Evolutionary conservation across 441 rosid species (phyloP).

Genomic region (Aleurites moluccanus): DNA sequence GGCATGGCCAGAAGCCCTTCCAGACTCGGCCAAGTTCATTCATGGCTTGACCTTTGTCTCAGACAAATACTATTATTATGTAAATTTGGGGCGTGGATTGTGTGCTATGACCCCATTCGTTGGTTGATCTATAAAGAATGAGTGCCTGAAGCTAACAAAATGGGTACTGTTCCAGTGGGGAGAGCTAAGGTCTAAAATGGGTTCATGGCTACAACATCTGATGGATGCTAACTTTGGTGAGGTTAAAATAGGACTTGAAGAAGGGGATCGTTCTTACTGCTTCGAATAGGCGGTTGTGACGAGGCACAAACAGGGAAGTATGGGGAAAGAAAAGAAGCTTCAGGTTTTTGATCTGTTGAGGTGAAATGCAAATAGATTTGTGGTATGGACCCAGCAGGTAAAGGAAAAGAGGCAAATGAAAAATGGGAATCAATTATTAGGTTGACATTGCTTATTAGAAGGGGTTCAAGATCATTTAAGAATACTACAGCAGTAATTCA

Average conservation of each 20-base stretch:
- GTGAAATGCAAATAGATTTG: conserved; percentile 42
- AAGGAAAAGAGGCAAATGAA: conserved; percentile 26
- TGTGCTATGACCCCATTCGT: conserved; percentile 42
- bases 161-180: conserved; percentile 53
- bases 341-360: conserved; percentile 38
- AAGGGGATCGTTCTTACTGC: conserved; percentile 35
- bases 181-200: conserved; percentile 39
- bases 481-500: conserved; percentile 32
- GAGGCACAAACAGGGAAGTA: conserved; percentile 42
- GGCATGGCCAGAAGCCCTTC: conserved; percentile 49
- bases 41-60: conserved; percentile 48
- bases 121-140: conserved; percentile 35
- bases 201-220: conserved; percentile 38
- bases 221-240: conserved; percentile 41
- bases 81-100: conserved; percentile 46
- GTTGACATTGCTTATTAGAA: conserved; percentile 44
- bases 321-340: conserved; percentile 41
- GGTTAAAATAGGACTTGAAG: conserved; percentile 26
- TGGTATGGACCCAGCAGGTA: conserved; percentile 21
- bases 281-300: conserved; percentile 45
- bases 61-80: conserved; percentile 41
- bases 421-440: conserved; percentile 31
- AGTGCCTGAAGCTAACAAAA: conserved; percentile 34
- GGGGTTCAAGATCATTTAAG: conserved; percentile 49
- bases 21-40: conserved; percentile 33